Percentiles rank a stretch among this genome's conserved stretches.
These are phyloP conservation scores for Zopfia rhizophila DNA, from an alignment of 2,329 filamentous ascomycete genomes.

Conservation along the genomic window DNA sequence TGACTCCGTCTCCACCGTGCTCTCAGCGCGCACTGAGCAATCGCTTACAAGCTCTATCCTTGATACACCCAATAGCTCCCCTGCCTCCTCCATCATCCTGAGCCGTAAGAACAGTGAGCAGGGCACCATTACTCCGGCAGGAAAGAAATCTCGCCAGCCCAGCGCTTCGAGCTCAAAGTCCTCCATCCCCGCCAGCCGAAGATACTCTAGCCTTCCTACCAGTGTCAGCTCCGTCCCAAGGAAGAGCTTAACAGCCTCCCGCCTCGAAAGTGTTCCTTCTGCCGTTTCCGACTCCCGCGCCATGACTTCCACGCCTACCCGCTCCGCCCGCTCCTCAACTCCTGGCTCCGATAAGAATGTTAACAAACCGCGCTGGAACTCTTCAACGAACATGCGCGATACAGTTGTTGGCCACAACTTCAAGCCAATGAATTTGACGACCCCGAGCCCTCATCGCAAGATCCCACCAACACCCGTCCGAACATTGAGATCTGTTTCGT, in stretches of 20 bases:
- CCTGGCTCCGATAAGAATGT: slow-evolving; percentile 37
- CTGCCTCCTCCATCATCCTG: slow-evolving; percentile 71
- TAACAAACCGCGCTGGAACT: slow-evolving; percentile 52
- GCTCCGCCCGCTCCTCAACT: slow-evolving; percentile 33
- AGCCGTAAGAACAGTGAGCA: slow-evolving; percentile 62
- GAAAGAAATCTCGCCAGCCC: slow-evolving; percentile 58
- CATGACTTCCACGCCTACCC: slow-evolving; percentile 37
- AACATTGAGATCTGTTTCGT: slow-evolving; percentile 39
- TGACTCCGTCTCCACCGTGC: slow-evolving; percentile 92
- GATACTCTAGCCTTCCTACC: slow-evolving; percentile 61
- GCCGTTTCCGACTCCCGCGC: slow-evolving; percentile 37
- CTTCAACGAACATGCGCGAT: slow-evolving; percentile 49
- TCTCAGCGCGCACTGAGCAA: slow-evolving; percentile 75
- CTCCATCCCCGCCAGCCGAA: slow-evolving; percentile 54
- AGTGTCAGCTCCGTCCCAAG: slow-evolving; percentile 26
- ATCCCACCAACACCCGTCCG: slow-evolving; percentile 22
- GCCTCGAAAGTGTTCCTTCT: slow-evolving; percentile 32
- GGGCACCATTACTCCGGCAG: slow-evolving; percentile 57
- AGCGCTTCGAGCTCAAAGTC: slow-evolving; percentile 57
- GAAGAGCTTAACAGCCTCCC: slow-evolving; percentile 35
- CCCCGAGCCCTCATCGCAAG: slow-evolving; percentile 46
- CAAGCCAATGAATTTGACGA: slow-evolving; percentile 48
- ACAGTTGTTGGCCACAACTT: slow-evolving; percentile 52
- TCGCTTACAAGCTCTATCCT: slow-evolving; percentile 75
- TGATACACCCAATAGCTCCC: slow-evolving; percentile 70